phyloP scores from a whole-genome alignment of 495 filamentous ascomycete genomes.

The Staphylotrichum longicolle region DNA sequence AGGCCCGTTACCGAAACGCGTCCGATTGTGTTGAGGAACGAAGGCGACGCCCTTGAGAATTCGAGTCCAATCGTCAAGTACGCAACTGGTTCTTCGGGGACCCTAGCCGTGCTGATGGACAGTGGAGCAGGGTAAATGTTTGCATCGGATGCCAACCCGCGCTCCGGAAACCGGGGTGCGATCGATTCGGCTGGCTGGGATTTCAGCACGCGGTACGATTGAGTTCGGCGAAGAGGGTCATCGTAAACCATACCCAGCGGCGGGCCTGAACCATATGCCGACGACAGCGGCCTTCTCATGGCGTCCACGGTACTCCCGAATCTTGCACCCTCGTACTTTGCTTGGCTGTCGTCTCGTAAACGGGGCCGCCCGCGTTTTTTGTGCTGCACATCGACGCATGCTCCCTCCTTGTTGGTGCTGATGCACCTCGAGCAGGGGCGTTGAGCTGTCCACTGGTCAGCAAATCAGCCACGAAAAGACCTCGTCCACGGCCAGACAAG shows the following conservation, averaged over 20 bases:
- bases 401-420: slow-evolving; percentile 66
- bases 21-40: slow-evolving; percentile 52
- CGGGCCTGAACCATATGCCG: slow-evolving; percentile 41
- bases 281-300: slow-evolving; percentile 48
- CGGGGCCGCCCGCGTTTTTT: slow-evolving; percentile 93
- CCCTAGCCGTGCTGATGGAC: slow-evolving; percentile 40
- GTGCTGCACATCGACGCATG: slow-evolving; percentile 93
- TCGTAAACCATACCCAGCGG: slow-evolving; percentile 41
- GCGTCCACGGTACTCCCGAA: slow-evolving; percentile 44
- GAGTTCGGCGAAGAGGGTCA: slow-evolving; percentile 49
- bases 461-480: slow-evolving; percentile 5
- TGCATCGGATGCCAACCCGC: slow-evolving; percentile 43
- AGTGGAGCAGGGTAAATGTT: slow-evolving; percentile 48
- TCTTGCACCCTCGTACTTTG: slow-evolving; percentile 52
- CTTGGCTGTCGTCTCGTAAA: slow-evolving; percentile 74
- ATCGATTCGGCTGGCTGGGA: slow-evolving; percentile 52
- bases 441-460: slow-evolving; percentile 49
- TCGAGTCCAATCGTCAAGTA: slow-evolving; percentile 56
- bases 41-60: slow-evolving; percentile 52
- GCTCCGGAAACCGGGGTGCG: slow-evolving; percentile 48
- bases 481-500: background rate
- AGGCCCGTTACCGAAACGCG: slow-evolving; percentile 40
- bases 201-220: slow-evolving; percentile 58
- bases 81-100: slow-evolving; percentile 48
- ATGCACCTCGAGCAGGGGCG: slow-evolving; percentile 62